Conservation (phyloP, 1,284 basidiomycete species). For the Cryptococcus maquisensis region DNA sequence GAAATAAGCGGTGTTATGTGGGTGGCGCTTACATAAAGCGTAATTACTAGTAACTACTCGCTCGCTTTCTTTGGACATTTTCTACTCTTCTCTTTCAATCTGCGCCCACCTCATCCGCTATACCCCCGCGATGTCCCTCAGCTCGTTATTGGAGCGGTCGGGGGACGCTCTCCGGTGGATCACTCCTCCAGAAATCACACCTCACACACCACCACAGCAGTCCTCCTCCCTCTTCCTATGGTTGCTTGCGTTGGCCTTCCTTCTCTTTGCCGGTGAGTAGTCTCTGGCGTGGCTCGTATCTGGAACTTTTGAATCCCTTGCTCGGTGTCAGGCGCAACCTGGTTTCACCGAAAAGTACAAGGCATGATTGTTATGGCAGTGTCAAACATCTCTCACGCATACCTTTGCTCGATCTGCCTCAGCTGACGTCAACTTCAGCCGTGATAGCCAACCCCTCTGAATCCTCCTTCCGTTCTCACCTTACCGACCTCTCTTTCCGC, state of each 20-base stretch:
- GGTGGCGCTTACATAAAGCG: neutral
- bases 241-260: neutral
- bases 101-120: neutral
- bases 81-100: neutral
- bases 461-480: slow-evolving; percentile 83
- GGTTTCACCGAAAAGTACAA: too few species aligned
- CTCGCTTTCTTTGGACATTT: neutral
- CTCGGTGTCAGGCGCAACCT: too few species aligned
- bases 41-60: neutral
- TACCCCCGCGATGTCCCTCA: slow-evolving; percentile 15
- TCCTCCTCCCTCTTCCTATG: neutral
- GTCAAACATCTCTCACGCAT: too few species aligned
- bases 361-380: too few species aligned
- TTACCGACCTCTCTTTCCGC: slow-evolving; percentile 92
- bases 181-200: neutral
- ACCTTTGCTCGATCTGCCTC: too few species aligned
- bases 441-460: slow-evolving; percentile 91
- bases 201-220: neutral
- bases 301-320: neutral
- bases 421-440: slow-evolving; percentile 53
- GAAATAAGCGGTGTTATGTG: neutral
- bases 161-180: slow-evolving; percentile 11
- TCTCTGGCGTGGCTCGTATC: neutral
- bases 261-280: neutral
- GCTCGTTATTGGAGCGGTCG: slow-evolving; percentile 14